Conservation (phyloP, 1,284 basidiomycete genomes). For the Moesziomyces aphidis region DNA sequence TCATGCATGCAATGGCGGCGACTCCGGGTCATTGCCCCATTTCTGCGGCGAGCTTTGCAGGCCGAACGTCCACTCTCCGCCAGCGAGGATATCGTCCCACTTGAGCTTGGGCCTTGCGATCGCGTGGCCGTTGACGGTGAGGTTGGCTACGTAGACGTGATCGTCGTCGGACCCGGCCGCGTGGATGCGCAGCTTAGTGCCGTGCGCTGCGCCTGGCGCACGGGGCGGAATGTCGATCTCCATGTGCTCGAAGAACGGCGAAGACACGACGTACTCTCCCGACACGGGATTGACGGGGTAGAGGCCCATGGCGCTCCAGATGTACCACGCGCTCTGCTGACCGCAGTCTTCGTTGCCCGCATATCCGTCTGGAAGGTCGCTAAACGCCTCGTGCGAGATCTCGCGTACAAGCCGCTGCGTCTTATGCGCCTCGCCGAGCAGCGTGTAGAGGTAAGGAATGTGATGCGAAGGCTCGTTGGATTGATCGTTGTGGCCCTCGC, state of each 20-base stretch:
- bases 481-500: slow-evolving; percentile 83
- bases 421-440: slow-evolving; percentile 77
- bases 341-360: slow-evolving; percentile 89
- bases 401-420: slow-evolving; percentile 78
- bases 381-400: slow-evolving; percentile 77
- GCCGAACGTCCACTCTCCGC: slow-evolving; percentile 38
- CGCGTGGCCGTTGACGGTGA: slow-evolving; percentile 24
- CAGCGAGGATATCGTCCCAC: slow-evolving; percentile 33
- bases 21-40: slow-evolving; percentile 30
- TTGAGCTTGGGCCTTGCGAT: slow-evolving; percentile 23
- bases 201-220: neutral
- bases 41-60: slow-evolving; percentile 14
- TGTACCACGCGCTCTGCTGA: slow-evolving; percentile 88
- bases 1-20: slow-evolving; percentile 11
- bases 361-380: slow-evolving; percentile 76
- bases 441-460: slow-evolving; percentile 82
- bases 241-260: slow-evolving; percentile 79
- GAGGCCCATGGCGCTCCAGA: slow-evolving; percentile 81
- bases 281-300: slow-evolving; percentile 79
- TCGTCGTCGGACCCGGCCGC: slow-evolving; percentile 25
- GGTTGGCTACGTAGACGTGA: slow-evolving; percentile 23
- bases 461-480: slow-evolving; percentile 85
- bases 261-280: slow-evolving; percentile 75
- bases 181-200: slow-evolving; percentile 14
- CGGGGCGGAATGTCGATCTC: slow-evolving; percentile 73